phyloP scores from a whole-genome alignment of 495 filamentous ascomycete genomes.

The Alectoria sarmentosa region DNA sequence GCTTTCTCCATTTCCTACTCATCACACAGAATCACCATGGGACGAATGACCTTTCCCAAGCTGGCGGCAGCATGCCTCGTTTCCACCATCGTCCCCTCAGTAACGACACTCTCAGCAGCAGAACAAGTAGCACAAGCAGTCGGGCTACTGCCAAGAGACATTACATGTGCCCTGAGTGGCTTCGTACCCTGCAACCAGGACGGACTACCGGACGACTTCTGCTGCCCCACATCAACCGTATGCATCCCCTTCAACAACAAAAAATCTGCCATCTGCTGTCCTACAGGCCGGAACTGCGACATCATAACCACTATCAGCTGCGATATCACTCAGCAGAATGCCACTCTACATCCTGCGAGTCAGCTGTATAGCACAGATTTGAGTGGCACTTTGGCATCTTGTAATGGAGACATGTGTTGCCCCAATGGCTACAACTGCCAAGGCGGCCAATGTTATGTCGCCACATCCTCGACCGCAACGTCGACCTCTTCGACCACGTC shows the following conservation, averaged over 20 bases:
- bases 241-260: slow-evolving; percentile 60
- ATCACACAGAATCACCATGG: slow-evolving; percentile 15
- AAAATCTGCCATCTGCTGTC: slow-evolving; percentile 75
- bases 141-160: slow-evolving; percentile 32
- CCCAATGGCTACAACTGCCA: slow-evolving; percentile 73
- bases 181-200: slow-evolving; percentile 46
- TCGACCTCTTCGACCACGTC: slow-evolving; percentile 28
- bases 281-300: slow-evolving; percentile 51
- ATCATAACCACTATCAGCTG: slow-evolving; percentile 66
- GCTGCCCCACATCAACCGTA: slow-evolving; percentile 55
- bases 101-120: slow-evolving; percentile 23
- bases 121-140: slow-evolving; percentile 32
- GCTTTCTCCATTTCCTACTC: slow-evolving; percentile 6
- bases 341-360: slow-evolving; percentile 50
- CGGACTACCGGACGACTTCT: slow-evolving; percentile 63
- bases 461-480: slow-evolving; percentile 22
- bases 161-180: slow-evolving; percentile 38
- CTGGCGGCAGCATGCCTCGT: slow-evolving; percentile 30
- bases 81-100: slow-evolving; percentile 24
- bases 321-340: slow-evolving; percentile 59
- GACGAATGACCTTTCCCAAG: slow-evolving; percentile 23
- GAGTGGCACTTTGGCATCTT: slow-evolving; percentile 45
- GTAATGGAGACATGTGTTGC: slow-evolving; percentile 55
- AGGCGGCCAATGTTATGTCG: slow-evolving; percentile 35
- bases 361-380: slow-evolving; percentile 65